Percentiles rank a stretch among this genome's conserved stretches.
These are phyloP conservation scores for Brassica napus DNA, from an alignment of 345 rosid genomes.

Conservation along the genomic window Da-Ae NC_063441.1:23003501-23004000, in stretches of 20 bases:
- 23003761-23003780: constrained; percentile 73
- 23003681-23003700: not conserved
- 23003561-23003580: constrained; percentile 52
- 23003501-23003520: not conserved
- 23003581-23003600: constrained; percentile 67
- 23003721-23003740: constrained; percentile 60
- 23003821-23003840: not conserved
- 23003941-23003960: constrained; percentile 11
- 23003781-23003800: constrained; percentile 26
- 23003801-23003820: not conserved
- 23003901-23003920: constrained; percentile 37
- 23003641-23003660: constrained; percentile 78
- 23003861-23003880: constrained; percentile 89
- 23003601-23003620: constrained; percentile 59
- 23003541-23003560: constrained; percentile 55
- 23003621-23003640: constrained; percentile 75
- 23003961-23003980: constrained; percentile 33
- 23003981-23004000: constrained; percentile 57
- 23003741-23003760: constrained; percentile 78
- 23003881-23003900: constrained; percentile 48
- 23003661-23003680: not conserved
- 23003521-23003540: constrained; percentile 27
- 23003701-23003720: not conserved
- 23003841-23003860: constrained; percentile 59
- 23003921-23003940: constrained; percentile 14